Evolutionary conservation across 345 rosid species (phyloP).

Genomic region (Jatropha curcas): DNA sequence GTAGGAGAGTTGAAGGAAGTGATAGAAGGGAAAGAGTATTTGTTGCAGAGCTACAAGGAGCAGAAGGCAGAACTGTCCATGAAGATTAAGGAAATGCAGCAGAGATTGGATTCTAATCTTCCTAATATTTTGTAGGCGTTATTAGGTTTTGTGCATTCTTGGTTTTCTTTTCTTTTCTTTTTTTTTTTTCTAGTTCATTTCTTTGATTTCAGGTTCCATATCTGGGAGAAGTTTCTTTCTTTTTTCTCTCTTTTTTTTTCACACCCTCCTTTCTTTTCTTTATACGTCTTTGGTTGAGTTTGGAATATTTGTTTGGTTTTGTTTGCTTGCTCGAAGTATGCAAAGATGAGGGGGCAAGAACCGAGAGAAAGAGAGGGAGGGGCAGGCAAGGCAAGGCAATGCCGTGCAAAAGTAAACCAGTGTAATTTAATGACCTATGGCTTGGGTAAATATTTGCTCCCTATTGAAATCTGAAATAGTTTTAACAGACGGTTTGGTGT

Average conservation of each 20-base stretch:
- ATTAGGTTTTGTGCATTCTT: conserved; percentile 70
- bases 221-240: conserved; percentile 12
- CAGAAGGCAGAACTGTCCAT: conserved; percentile 78
- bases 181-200: too few species aligned
- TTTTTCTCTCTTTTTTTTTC: too few species aligned
- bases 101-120: conserved; percentile 82
- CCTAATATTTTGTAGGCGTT: conserved; percentile 88
- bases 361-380: not conserved
- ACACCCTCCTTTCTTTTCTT: not conserved
- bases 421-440: not conserved
- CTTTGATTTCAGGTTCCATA: not conserved
- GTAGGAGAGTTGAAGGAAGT: conserved; percentile 84
- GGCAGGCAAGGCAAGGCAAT: not conserved
- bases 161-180: conserved; percentile 11
- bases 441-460: conserved; percentile 1
- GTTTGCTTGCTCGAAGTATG: conserved; percentile 9
- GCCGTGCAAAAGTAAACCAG: not conserved
- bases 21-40: conserved; percentile 84
- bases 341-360: not conserved
- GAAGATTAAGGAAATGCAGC: conserved; percentile 81
- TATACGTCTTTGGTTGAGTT: not conserved
- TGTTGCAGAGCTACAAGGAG: conserved; percentile 78
- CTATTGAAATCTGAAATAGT: conserved; percentile 8
- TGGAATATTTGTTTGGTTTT: conserved; percentile 11
- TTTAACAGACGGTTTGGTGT: not conserved